A percentile compares a stretch with the other conserved stretches of the same genome.
These are phyloP conservation scores for Cercospora beticola DNA, from an alignment of 2,329 filamentous ascomycete species.

Conservation along the genomic window DNA sequence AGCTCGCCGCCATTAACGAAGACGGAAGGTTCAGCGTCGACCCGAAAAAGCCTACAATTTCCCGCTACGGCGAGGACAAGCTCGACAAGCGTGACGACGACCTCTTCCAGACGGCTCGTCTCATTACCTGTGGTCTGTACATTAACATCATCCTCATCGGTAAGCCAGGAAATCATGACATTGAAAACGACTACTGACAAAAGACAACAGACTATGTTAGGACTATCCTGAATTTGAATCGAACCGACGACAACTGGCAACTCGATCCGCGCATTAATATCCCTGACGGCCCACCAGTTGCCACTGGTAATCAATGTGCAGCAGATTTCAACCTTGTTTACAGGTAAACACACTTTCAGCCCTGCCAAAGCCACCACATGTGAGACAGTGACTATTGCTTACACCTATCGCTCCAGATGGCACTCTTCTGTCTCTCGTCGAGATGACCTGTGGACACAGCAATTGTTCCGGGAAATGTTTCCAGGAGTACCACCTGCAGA, in stretches of 20 bases:
- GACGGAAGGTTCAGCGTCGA: slow-evolving; percentile 73
- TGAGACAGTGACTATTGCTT: too few relatives aligned
- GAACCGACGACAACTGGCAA: slow-evolving; percentile 46
- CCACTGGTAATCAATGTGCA: slow-evolving; percentile 53
- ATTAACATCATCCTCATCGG: slow-evolving; percentile 53
- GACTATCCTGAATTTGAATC: slow-evolving; percentile 52
- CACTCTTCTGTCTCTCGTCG: slow-evolving; percentile 46
- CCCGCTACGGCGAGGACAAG: slow-evolving; percentile 36
- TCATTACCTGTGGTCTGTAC: slow-evolving; percentile 55
- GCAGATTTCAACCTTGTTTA: slow-evolving; percentile 52
- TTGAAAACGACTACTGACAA: not conserved
- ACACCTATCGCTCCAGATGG: slow-evolving; percentile 48
- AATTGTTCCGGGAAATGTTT: slow-evolving; percentile 40
- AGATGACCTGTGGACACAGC: slow-evolving; percentile 49
- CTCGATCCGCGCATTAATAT: slow-evolving; percentile 46
- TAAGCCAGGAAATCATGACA: not conserved
- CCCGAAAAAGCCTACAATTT: slow-evolving; percentile 46
- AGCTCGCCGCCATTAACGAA: slow-evolving; percentile 84
- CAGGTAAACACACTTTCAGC: too few relatives aligned
- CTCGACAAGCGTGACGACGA: slow-evolving; percentile 46
- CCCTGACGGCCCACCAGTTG: slow-evolving; percentile 41
- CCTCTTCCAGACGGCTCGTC: slow-evolving; percentile 53
- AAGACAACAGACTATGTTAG: slow-evolving; percentile 50
- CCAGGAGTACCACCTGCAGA: slow-evolving; percentile 26
- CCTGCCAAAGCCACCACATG: too few relatives aligned